phyloP scores from a whole-genome alignment of 1,284 basidiomycete species.

The Amylostereum chailletii region DNA sequence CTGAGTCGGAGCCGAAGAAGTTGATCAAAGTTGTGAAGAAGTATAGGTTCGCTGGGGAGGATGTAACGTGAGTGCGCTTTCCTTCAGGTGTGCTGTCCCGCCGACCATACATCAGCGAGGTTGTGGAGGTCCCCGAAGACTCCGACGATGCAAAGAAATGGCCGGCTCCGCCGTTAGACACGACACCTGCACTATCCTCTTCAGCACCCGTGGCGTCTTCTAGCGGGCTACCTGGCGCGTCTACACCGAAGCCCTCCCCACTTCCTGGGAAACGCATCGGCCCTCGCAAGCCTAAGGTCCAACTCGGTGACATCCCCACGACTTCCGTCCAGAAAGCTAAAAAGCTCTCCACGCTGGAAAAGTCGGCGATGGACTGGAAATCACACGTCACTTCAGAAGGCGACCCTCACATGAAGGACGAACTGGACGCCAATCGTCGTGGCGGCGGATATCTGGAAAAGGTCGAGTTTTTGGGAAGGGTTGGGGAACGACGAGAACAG shows the following conservation, averaged over 20 bases:
- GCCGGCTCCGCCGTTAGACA: slow-evolving; percentile 28
- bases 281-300: slow-evolving; percentile 55
- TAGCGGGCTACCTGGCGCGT: slow-evolving; percentile 12
- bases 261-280: slow-evolving; percentile 37
- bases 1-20: slow-evolving; percentile 17
- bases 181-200: neutral
- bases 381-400: slow-evolving; percentile 45
- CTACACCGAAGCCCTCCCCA: slow-evolving; percentile 3
- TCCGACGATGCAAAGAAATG: slow-evolving; percentile 69
- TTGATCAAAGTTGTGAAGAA: slow-evolving; percentile 59
- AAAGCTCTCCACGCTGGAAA: slow-evolving; percentile 74
- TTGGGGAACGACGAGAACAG: slow-evolving; percentile 61
- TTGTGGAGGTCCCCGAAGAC: slow-evolving; percentile 60
- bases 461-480: slow-evolving; percentile 70
- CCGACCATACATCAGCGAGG: slow-evolving; percentile 38
- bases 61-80: slow-evolving; percentile 45
- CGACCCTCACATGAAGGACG: slow-evolving; percentile 42
- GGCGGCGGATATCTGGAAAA: slow-evolving; percentile 76
- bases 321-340: slow-evolving; percentile 42
- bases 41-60: slow-evolving; percentile 68
- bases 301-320: slow-evolving; percentile 40
- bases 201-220: slow-evolving; percentile 9
- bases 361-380: slow-evolving; percentile 78
- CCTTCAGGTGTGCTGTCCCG: slow-evolving; percentile 1
- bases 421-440: slow-evolving; percentile 63